Evolutionary conservation across 2,329 filamentous ascomycete genomes (phyloP).

Genomic region (Aspergillus ibericus): DNA sequence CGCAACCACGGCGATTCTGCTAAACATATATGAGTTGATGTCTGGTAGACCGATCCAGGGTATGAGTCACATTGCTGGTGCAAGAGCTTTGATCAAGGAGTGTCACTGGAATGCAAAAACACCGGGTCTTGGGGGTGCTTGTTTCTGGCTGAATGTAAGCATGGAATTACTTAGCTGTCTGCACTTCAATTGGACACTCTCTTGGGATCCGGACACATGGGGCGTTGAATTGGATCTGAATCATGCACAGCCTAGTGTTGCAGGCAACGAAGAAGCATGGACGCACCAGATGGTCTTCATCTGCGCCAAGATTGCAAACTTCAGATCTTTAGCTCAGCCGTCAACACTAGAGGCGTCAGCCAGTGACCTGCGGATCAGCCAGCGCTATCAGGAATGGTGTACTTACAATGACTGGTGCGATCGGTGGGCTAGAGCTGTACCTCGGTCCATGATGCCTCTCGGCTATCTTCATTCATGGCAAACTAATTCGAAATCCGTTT

Average conservation of each 20-base stretch:
- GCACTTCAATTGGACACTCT: constrained; percentile 80
- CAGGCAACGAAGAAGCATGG: constrained; percentile 77
- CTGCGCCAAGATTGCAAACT: constrained; percentile 82
- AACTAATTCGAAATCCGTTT: constrained; percentile 68
- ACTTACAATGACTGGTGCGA: constrained; percentile 78
- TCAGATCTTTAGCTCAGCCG: constrained; percentile 68
- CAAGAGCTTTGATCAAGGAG: constrained; percentile 81
- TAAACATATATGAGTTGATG: constrained; percentile 95
- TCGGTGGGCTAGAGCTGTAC: constrained; percentile 75
- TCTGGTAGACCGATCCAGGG: constrained; percentile 72
- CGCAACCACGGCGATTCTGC: constrained; percentile 79
- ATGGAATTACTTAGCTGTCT: constrained; percentile 89
- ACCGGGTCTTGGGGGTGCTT: constrained; percentile 76
- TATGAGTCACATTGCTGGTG: constrained; percentile 88
- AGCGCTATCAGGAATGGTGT: constrained; percentile 74
- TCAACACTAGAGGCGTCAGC: constrained; percentile 57
- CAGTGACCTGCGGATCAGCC: constrained; percentile 63
- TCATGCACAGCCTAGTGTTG: constrained; percentile 50
- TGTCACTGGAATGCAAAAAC: constrained; percentile 84
- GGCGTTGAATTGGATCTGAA: constrained; percentile 76
- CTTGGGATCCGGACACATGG: constrained; percentile 91
- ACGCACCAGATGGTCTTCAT: constrained; percentile 87
- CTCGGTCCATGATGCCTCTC: constrained; percentile 83
- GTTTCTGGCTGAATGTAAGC: constrained; percentile 91
- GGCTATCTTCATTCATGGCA: constrained; percentile 71